A percentile compares a stretch with the other conserved stretches of the same genome.
These are phyloP conservation scores for Neofusicoccum kwambonambiense DNA, from an alignment of 2,329 filamentous ascomycete species.

Conservation along the genomic window DNA sequence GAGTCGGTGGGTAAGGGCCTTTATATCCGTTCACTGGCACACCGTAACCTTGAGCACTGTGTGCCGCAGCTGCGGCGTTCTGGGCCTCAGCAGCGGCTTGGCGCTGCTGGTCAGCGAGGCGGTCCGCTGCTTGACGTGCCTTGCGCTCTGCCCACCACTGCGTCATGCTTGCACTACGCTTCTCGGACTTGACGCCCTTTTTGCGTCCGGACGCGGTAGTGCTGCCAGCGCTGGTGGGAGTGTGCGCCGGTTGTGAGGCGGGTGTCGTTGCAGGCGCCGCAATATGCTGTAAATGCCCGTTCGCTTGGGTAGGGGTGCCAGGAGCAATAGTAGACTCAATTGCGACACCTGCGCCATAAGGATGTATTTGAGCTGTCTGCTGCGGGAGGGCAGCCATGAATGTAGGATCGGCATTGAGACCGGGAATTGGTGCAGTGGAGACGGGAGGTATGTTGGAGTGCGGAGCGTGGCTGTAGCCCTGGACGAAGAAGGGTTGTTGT, in stretches of 20 bases:
- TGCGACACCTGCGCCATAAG: conserved; percentile 21
- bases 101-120: conserved; percentile 24
- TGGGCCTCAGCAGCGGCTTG: conserved; percentile 11
- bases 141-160: conserved; percentile 49
- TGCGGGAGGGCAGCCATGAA: conserved; percentile 9
- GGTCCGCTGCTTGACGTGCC: conserved; percentile 31
- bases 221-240: conserved; percentile 25
- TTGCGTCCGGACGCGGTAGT: background rate
- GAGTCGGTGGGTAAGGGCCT: conserved; percentile 8
- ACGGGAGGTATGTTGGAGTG: conserved; percentile 15
- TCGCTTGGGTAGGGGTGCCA: conserved; percentile 22
- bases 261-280: conserved; percentile 25
- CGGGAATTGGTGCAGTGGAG: conserved; percentile 9
- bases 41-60: background rate
- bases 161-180: conserved; percentile 45
- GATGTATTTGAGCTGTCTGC: conserved; percentile 3
- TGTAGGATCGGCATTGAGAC: conserved; percentile 27
- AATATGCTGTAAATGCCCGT: conserved; percentile 35
- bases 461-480: conserved; percentile 17
- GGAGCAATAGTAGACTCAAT: conserved; percentile 24
- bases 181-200: conserved; percentile 42
- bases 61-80: background rate
- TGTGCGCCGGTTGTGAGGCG: conserved; percentile 19
- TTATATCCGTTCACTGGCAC: conserved; percentile 9
- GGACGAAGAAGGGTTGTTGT: conserved; percentile 16